Evolutionary conservation across 1,284 basidiomycete species (phyloP), one percentile per base, ranked within the genome.

Genomic region (Apiotrichum siamense): DNA sequence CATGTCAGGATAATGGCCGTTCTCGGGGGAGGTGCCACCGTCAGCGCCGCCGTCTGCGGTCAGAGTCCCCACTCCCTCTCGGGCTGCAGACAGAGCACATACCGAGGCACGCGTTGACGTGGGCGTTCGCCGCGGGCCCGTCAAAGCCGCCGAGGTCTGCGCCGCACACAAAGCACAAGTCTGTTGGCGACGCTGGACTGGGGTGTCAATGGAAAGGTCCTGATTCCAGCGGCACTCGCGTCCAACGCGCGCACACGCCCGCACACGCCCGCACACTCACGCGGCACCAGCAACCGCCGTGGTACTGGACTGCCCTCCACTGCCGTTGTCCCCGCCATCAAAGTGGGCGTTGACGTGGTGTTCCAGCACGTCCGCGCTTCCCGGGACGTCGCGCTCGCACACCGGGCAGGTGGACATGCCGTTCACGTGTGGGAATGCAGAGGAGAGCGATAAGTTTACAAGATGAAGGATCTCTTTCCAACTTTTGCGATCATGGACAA

Each of bases 311-410:
- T n/a, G n/a, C n/a, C n/a, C n/a, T n/a, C n/a, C n/a, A n/a, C n/a
- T n/a, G 12, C 9, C 31, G 13, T 17, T 17, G 15, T 10, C 25
- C n/a, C 26, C 33, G 11, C 24, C 46, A 4, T 53, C 52, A 49
- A 70, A 67, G 49, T 69, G 67, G 2, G 54, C 45, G 44, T 70
- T 66, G 38, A 70, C 66, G 50, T 70, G 68, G 31, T 64, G 58
- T 13, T 50, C 52, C 44, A 66, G 63, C 0, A 60, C 63, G 2
- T 32, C 27, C 10, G 61, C 45, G 46, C 64, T 64, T 1, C 62
- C 62, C 40, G 63, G 35, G 20, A 62, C 31, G 15, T 49, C 20
- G 32, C 57, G 23, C 2, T 52, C 52, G 40, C 68, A 70, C 1
- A 69, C 65, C 2, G 67, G 67, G 43, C 68, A 70, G 21, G 37